phyloP scores from a whole-genome alignment of 352 stramenopile species.

The Pythium rhizo-oryzae region DNA sequence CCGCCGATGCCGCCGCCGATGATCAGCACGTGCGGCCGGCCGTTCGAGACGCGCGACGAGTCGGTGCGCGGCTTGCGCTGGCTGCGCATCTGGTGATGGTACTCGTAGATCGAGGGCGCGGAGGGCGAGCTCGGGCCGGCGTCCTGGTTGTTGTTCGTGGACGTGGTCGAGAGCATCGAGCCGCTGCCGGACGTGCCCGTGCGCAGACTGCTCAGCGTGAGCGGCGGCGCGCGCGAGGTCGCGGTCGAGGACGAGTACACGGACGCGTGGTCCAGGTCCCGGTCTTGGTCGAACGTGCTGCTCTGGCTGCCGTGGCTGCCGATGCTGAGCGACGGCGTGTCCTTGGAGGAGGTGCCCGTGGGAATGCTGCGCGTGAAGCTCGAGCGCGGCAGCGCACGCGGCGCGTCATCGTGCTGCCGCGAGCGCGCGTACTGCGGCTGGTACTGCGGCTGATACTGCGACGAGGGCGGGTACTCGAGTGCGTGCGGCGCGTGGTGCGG shows the following conservation, averaged over 20 bases:
- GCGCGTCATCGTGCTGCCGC: neutral
- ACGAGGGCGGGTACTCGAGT: neutral
- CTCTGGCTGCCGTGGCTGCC: slow-evolving; percentile 1
- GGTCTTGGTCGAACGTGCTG: slow-evolving; percentile 10
- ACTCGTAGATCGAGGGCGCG: slow-evolving; percentile 24
- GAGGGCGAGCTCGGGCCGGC: neutral
- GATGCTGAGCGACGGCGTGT: slow-evolving; percentile 4
- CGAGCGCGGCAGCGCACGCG: neutral
- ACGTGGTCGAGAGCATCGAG: neutral
- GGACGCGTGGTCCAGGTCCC: slow-evolving; percentile 1
- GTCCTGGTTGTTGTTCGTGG: neutral
- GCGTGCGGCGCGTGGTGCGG: neutral
- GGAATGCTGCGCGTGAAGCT: neutral
- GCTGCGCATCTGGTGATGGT: slow-evolving; percentile 26
- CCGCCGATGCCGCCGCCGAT: slow-evolving; percentile 59
- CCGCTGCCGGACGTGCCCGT: neutral
- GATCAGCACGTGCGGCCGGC: slow-evolving; percentile 24
- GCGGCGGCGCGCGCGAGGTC: neutral
- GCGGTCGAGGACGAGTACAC: neutral
- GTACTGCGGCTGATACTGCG: neutral
- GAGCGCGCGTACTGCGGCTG: neutral
- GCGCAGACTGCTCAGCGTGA: neutral
- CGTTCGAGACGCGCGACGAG: neutral
- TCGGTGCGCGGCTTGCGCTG: slow-evolving; percentile 1
- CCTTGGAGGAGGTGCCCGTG: neutral